phyloP scores from a whole-genome alignment of 805 yeast genomes.

The Kuraishia capsulata region DNA sequence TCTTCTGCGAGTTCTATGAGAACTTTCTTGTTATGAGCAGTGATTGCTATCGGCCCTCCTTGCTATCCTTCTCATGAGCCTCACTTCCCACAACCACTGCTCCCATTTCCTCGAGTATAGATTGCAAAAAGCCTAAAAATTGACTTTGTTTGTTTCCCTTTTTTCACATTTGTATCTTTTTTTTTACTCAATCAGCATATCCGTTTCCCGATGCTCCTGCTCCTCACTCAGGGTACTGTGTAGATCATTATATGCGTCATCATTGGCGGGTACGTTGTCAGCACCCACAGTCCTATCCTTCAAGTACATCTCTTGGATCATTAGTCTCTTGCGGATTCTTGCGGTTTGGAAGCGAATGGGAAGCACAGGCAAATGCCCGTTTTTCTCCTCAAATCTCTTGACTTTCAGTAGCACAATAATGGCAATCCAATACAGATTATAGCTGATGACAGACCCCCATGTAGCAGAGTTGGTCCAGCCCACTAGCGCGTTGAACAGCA shows the following conservation, averaged over 20 bases:
- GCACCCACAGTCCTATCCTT: neutral
- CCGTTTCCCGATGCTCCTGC: neutral
- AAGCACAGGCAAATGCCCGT: conserved; percentile 50
- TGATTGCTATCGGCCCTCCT: too few relatives aligned
- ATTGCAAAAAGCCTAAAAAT: too few relatives aligned
- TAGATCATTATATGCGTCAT: neutral
- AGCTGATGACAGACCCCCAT: conserved; percentile 73
- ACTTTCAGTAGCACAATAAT: conserved; percentile 35
- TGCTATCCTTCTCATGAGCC: too few relatives aligned
- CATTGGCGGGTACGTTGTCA: too few relatives aligned
- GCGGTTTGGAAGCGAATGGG: conserved; percentile 56
- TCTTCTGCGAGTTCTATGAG: too few relatives aligned
- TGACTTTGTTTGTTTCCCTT: too few relatives aligned
- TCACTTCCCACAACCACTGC: too few relatives aligned
- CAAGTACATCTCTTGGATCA: neutral
- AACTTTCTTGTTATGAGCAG: too few relatives aligned
- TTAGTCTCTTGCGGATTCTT: conserved; percentile 33
- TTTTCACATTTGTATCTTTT: neutral
- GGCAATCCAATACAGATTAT: conserved; percentile 60
- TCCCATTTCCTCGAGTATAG: too few relatives aligned
- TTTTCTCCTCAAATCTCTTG: conserved; percentile 37
- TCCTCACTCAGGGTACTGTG: neutral
- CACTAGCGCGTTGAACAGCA: conserved; percentile 77
- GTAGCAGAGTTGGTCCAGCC: conserved; percentile 97
- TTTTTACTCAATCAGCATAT: neutral